Conservation (phyloP, 805 yeast genomes). For the Torulaspora maleeae region DNA sequence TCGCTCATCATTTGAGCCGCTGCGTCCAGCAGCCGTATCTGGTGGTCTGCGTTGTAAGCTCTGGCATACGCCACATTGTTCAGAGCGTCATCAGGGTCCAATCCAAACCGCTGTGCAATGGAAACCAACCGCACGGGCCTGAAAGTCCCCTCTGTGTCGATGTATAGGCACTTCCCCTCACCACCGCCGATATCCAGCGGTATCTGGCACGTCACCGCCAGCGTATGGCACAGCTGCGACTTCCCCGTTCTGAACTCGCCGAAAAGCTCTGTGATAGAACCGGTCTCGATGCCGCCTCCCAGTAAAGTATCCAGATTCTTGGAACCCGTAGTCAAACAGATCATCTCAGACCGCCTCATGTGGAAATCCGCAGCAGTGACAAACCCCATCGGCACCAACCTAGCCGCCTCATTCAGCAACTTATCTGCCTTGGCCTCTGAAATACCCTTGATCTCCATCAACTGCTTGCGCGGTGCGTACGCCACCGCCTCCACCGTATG, state of each 20-base stretch:
- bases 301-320: conserved; percentile 85
- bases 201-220: conserved; percentile 93
- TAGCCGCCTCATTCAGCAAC: conserved; percentile 74
- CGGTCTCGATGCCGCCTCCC: conserved; percentile 97
- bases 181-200: conserved; percentile 98
- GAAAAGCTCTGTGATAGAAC: conserved; percentile 91
- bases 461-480: conserved; percentile 78
- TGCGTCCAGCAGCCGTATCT: conserved; percentile 73
- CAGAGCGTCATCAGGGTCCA: conserved; percentile 89
- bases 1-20: conserved; percentile 97
- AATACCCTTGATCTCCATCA: conserved; percentile 80
- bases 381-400: conserved; percentile 90
- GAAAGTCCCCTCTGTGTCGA: conserved; percentile 96
- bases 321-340: conserved; percentile 92
- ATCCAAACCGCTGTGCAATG: conserved; percentile 85
- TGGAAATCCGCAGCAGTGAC: conserved; percentile 96
- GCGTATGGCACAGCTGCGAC: conserved; percentile 92
- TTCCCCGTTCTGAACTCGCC: conserved; percentile 98
- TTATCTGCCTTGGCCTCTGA: conserved; percentile 94
- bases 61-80: conserved; percentile 97
- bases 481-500: conserved; percentile 92
- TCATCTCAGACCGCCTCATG: conserved; percentile 80
- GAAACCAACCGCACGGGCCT: conserved; percentile 86
- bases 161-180: conserved; percentile 93
- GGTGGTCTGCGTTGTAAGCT: conserved; percentile 96